These are phyloP conservation scores for Ballota nigra DNA, from an alignment of 257 asterid genomes.

Conservation along the genomic window DNA sequence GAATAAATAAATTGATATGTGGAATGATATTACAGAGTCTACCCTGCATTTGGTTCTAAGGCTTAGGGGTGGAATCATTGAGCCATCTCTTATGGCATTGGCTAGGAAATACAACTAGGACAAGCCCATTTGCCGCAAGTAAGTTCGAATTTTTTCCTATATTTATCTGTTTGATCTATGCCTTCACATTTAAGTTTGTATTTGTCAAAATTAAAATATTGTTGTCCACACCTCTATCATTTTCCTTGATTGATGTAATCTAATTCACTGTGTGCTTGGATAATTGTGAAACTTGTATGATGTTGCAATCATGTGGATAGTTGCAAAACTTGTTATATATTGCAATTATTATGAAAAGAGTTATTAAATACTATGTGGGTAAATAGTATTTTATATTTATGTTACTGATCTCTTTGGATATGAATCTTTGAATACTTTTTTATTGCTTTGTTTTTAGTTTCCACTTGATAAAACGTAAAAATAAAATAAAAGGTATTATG, in stretches of 20 bases:
- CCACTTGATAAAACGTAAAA: background rate
- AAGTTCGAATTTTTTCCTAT: background rate
- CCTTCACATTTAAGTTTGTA: background rate
- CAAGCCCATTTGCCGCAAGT: constrained; percentile 68
- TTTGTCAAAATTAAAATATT: background rate
- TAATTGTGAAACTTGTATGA: background rate
- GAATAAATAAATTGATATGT: background rate
- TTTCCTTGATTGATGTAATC: background rate
- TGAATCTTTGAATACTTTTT: background rate
- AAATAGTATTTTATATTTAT: background rate
- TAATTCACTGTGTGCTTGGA: background rate
- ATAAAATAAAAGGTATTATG: background rate
- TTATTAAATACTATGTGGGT: background rate
- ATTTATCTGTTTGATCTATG: no score
- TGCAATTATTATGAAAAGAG: background rate
- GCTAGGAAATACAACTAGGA: constrained; percentile 60
- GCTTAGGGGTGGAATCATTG: constrained; percentile 60
- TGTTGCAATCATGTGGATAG: background rate
- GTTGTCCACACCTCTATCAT: background rate
- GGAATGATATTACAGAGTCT: constrained; percentile 34
- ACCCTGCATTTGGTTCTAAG: constrained; percentile 62
- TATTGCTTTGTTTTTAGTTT: no score
- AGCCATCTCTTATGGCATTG: constrained; percentile 57
- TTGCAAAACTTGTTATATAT: background rate
- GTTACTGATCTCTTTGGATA: background rate